A percentile compares a stretch with the other conserved stretches of the same genome.
phyloP scores from a whole-genome alignment of 345 rosid genomes.

The Tarenaya hassleriana region DNA sequence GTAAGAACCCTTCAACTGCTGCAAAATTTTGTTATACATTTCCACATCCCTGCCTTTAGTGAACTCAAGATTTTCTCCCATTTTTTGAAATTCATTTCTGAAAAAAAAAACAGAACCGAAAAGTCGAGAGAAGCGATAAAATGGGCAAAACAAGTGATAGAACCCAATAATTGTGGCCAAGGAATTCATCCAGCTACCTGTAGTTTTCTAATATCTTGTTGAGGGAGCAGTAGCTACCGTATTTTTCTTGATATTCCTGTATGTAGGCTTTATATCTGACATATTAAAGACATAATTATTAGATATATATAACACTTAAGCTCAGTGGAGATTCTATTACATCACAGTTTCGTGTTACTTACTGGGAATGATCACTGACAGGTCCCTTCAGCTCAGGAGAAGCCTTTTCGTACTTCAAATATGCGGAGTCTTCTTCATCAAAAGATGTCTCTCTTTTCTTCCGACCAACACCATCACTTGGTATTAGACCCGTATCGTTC shows the following conservation, averaged over 20 bases:
- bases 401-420: slow-evolving; percentile 73
- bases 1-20: slow-evolving; percentile 60
- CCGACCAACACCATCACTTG: slow-evolving; percentile 37
- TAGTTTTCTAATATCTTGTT: slow-evolving; percentile 62
- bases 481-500: slow-evolving; percentile 37
- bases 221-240: slow-evolving; percentile 62
- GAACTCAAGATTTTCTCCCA: slow-evolving; percentile 67
- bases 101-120: not conserved
- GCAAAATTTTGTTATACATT: slow-evolving; percentile 50
- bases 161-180: not conserved
- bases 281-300: slow-evolving; percentile 16
- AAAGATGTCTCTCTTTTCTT: slow-evolving; percentile 48
- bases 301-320: not conserved
- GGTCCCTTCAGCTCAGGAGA: slow-evolving; percentile 71
- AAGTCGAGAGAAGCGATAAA: slow-evolving; percentile 6
- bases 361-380: slow-evolving; percentile 72
- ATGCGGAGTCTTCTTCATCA: slow-evolving; percentile 57
- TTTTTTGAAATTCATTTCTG: slow-evolving; percentile 64
- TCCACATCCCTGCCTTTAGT: slow-evolving; percentile 67
- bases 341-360: slow-evolving; percentile 33
- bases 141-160: slow-evolving; percentile 1
- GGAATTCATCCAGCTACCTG: slow-evolving; percentile 47
- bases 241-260: slow-evolving; percentile 75
- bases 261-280: slow-evolving; percentile 71
- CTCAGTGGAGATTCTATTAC: not conserved